Base-by-base conservation (phyloP, 176 grass and related monocot species). In the Leersia perrieri region DNA sequence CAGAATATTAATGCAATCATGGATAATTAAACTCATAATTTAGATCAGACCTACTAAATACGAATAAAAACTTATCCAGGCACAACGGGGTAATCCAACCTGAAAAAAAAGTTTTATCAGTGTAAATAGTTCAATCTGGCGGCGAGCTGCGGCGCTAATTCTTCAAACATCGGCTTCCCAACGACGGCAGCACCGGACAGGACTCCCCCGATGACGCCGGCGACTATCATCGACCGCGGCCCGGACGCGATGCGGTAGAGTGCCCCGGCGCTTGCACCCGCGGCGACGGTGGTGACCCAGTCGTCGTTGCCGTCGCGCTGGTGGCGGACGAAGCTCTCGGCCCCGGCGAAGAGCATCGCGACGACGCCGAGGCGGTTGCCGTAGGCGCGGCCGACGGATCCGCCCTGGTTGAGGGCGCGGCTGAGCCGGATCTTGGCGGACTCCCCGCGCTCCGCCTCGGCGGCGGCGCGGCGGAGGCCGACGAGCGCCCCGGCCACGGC, bases 221-320 rank as follows among this genome's bases (percentile, higher is more conserved):
- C 88, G 28, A 90, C 80, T 0, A 83, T 69, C 3, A 88, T 72
- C 0, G 88, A 60, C 32, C 90, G 70, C 20, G 74, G 82, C 7
- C 93, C 93, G 33, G 86, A 55, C 26, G 79, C 82, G 2, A 84
- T 73, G 45, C 60, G 79, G 72, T 86, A 90, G 45, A 92, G 66
- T 8, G 90, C 83, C 7, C 93, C 93, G 0, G 93, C 31, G 22
- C 72, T n/a, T 6, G 75, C 30, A 62, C 90, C 85, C 1, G 90
- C 80, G 29, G 72, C 83, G 0, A 90, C 90, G 33, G 78, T 87
- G 76, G 87, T 91, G 51, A 87, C 41, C 90, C 90, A 91, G 75
- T 97, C 93, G 71, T 93, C 86, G 1, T 62, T 76, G 41, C 32
- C 70, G 38, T 81, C 74, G 58, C 88, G 90, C 6, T 20, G 47